phyloP scores from a whole-genome alignment of 164 flowering plant genomes.

The Liquidambar formosana region DNA sequence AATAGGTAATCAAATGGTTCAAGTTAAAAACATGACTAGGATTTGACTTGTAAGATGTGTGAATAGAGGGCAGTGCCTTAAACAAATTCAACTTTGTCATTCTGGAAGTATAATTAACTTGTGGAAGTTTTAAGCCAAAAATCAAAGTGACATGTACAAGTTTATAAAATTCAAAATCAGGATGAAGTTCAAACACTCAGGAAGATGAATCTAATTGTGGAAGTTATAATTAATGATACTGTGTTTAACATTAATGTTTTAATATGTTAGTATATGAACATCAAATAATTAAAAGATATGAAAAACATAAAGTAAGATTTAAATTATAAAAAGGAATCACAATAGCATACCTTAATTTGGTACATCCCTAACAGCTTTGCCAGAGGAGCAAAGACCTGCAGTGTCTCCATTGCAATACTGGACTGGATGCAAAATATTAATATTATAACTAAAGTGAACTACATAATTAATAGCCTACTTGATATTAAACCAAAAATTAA shows the following conservation, averaged over 20 bases:
- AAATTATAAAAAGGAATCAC: neutral
- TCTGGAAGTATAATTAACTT: neutral
- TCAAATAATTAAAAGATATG: too few species aligned
- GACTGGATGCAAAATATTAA: conserved; percentile 47
- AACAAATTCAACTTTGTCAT: neutral
- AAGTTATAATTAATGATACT: neutral
- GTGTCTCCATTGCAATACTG: conserved; percentile 90
- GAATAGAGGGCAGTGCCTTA: too few species aligned
- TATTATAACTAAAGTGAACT: conserved; percentile 5
- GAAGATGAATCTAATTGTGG: neutral
- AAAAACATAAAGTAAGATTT: neutral
- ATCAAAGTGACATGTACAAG: neutral
- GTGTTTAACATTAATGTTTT: neutral
- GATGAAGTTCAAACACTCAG: neutral
- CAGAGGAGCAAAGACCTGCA: conserved; percentile 97
- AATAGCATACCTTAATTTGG: conserved; percentile 76
- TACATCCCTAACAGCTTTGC: conserved; percentile 97
- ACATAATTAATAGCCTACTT: neutral
- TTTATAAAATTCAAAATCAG: neutral
- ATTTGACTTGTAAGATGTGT: neutral
- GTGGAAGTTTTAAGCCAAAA: neutral
- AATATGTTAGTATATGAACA: too few species aligned
- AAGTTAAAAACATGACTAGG: neutral
- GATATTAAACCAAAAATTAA: conserved; percentile 8
- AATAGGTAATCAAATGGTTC: neutral